Base-by-base conservation (phyloP, 495 filamentous ascomycete species). In the Penicillium waksmanii region DNA sequence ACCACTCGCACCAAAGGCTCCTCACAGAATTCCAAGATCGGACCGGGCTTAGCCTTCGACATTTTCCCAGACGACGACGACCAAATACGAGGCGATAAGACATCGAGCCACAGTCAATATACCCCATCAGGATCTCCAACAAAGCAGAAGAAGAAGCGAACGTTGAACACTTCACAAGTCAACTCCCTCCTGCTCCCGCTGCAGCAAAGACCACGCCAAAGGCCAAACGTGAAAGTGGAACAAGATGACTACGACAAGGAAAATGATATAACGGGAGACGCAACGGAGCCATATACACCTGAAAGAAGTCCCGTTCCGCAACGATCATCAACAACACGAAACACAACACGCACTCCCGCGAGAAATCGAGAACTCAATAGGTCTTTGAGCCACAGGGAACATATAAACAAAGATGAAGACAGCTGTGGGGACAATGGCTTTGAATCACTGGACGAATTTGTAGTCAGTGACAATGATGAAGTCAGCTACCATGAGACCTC, bases 381-480 rank as follows among this genome's bases (percentile, higher is more conserved):
- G 17, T 51, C 62, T 40, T 17, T 51, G 51, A 57, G 53, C 27
- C 58, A 62, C 27, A 66, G 67, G 53, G 57, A 53, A 5, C 53
- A 66, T 13, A 36, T 54, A 6, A 43, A 33, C 2, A 50, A 65
- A 17, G 65, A 66, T 3, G 66, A 68, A 11, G 65, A 68, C 21
- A 63, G 68, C 31, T 53, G 47, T 27, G 63, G 60, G 18, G 70
- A 72, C 50, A 65, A 77, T 66, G 70, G 66, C 55, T 71, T 68
- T 49, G 62, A 73, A 54, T 78, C 75, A 43, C 60, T 79, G 31
- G 75, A 77, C 34, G 76, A 75, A 46, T 81, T 80, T 52, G 73
- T 81, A 65, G 78, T 79, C 51, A 79, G 77, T 49, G 78, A 81
- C 58, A 71, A 79, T 61, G 75, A 79, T 5, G 76, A 79, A 19